Evolutionary conservation across 2,329 filamentous ascomycete genomes (phyloP), one percentile per base, ranked within the genome.

Genomic region (Lecanicillium sp.): DNA sequence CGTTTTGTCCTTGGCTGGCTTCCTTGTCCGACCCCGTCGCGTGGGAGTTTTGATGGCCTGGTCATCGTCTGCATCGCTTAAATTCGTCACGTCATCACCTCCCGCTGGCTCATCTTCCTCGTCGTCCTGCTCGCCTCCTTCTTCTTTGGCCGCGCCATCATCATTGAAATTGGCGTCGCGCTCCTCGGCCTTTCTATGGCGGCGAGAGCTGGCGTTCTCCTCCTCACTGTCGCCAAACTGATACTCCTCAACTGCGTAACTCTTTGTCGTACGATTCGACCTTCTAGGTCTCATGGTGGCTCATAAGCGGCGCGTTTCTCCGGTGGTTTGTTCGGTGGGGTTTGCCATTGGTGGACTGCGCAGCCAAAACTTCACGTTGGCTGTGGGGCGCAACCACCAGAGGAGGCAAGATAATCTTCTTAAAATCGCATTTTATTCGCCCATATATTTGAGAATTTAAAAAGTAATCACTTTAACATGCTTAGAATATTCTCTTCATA

Each of bases 231-330:
- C 59, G 14, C 65, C 64, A 33, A 67, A 67, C 38, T 63, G 61
- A 55, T 67, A 67, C 21, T 61, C 62, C 33, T 66, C 55, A 49
- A 60, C 49, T 2, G 60, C 59, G 46, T 60, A 67, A 30, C 60
- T 57, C 44, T 67, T 68, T n/a, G n/a, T n/a, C 21, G 56, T 56
- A 37, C 62, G 64, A 53, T 67, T 68, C 15, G 66, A 63, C 41
- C 48, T 62, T 42, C 67, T 61, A n/a, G 66, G 66, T 54, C 62
- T 62, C 65, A 67, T 69, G 27, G 17, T 23, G 17, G 32, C 11
- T 12, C 17, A 19, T 26, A 21, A 35, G 19, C 17, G 29, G 36
- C n/a, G 38, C 21, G 37, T 21, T 48, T 41, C 19, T 41, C 37
- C 24, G 11, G 7, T 9, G 17, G 23, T n/a, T 35, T 35, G 20